Base-by-base conservation (phyloP, 306 rosid species). In the Amphicarpaea edgeworthii region DNA sequence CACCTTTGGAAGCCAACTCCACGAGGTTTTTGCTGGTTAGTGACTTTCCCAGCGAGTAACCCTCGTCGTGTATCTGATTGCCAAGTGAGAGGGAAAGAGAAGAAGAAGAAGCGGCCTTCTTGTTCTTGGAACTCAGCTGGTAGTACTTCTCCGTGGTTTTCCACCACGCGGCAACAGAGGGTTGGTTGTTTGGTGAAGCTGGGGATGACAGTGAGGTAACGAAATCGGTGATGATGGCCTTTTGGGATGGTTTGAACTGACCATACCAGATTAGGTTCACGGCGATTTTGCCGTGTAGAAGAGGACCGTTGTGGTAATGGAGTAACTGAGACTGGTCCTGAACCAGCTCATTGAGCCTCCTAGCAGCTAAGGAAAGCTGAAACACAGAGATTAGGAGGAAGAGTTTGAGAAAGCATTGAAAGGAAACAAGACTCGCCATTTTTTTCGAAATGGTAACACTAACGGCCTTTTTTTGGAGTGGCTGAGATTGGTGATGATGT, bases 161-260 rank as follows among this genome's bases (percentile, higher is more conserved):
- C 98, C 98, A 93, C 98, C 98, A 93, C 3, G 86, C 10, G 42
- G 92, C 73, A 54, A 93, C 97, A 4, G 96, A 87, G 0, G 98
- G 98, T 10, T 81, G 73, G 51, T 3, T 60, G 68, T 46, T 41
- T 0, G 72, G 72, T 0, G 80, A 5, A 0, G 72, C 14, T 0
- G 84, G 72, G 9, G 89, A 81, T 3, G 92, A 76, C 0, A 93
- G 62, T 3, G 98, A 91, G 69, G 84, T 76, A 6, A 93, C 3
- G 66, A 93, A 93, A 80, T 91, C 98, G 7, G 96, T 21, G 37
- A 93, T 23, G 0, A 93, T 85, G 54, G 98, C 93, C 62, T 84
- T 85, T 62, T 91, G 98, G 6, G 93, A 79, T 1, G 97, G 93
- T 70, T 89, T 89, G 63, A 93, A 93, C 1, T 86, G 72, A 1